These are phyloP conservation scores for Dothistroma pini DNA, from an alignment of 2,329 filamentous ascomycete species.

Conservation along the genomic window DNA sequence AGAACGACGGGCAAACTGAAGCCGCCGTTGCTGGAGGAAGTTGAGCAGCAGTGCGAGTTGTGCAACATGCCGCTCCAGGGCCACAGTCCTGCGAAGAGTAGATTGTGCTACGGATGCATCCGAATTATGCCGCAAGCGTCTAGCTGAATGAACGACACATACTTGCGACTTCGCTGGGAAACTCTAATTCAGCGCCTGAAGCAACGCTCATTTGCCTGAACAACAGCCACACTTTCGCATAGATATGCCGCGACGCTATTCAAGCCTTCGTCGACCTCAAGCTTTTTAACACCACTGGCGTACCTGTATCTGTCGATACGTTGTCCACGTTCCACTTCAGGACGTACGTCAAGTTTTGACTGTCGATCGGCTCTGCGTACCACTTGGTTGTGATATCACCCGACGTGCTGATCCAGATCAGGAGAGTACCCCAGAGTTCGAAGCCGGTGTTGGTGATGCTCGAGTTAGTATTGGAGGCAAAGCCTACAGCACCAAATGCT, in stretches of 20 bases:
- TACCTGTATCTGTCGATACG: slow-evolving; percentile 8
- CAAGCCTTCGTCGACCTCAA: slow-evolving; percentile 2
- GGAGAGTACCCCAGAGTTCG: slow-evolving; percentile 16
- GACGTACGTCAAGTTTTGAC: slow-evolving; percentile 10
- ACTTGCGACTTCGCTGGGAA: not conserved
- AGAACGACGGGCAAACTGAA: slow-evolving; percentile 81
- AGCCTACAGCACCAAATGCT: slow-evolving; percentile 14
- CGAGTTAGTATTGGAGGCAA: slow-evolving; percentile 13
- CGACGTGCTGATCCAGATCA: slow-evolving; percentile 17
- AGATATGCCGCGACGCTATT: not conserved
- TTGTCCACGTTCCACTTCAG: slow-evolving; percentile 25
- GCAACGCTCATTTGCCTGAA: not conserved
- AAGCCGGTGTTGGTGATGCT: slow-evolving; percentile 20
- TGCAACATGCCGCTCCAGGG: slow-evolving; percentile 62
- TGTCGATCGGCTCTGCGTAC: slow-evolving; percentile 17
- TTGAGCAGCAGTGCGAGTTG: slow-evolving; percentile 54
- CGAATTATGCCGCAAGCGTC: slow-evolving; percentile 19
- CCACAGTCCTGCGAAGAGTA: slow-evolving; percentile 27
- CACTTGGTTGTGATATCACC: slow-evolving; percentile 17
- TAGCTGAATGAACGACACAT: slow-evolving; percentile 3
- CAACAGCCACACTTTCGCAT: not conserved
- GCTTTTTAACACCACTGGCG: slow-evolving; percentile 20
- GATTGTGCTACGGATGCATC: slow-evolving; percentile 70
- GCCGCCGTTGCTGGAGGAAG: slow-evolving; percentile 38
- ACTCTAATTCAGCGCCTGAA: not conserved